These are phyloP conservation scores for Cladosporium oxysporum DNA, from an alignment of 2,329 filamentous ascomycete genomes.

Conservation along the genomic window DNA sequence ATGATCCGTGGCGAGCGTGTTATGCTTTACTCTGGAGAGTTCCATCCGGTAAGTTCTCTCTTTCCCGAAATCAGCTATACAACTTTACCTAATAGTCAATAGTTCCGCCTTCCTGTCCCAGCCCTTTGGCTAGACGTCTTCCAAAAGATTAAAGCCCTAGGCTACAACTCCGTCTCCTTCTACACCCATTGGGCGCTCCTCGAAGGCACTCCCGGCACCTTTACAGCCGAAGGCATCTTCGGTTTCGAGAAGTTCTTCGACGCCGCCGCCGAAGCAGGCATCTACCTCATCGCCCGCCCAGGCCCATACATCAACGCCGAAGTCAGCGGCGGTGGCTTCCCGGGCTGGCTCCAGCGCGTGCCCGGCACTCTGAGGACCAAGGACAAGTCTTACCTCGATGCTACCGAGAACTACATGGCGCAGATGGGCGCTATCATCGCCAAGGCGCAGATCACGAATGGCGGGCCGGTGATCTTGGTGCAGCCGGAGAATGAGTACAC, in stretches of 20 bases:
- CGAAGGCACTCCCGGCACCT: slow-evolving; percentile 71
- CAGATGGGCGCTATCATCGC: slow-evolving; percentile 68
- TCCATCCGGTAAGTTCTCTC: slow-evolving; percentile 56
- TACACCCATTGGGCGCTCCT: slow-evolving; percentile 78
- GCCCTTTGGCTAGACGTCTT: slow-evolving; percentile 71
- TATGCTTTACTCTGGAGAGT: slow-evolving; percentile 72
- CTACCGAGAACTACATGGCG: slow-evolving; percentile 67
- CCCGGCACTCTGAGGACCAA: slow-evolving; percentile 64
- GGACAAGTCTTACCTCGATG: slow-evolving; percentile 61
- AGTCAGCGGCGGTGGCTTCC: slow-evolving; percentile 73
- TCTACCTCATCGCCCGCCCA: slow-evolving; percentile 68
- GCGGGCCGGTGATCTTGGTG: slow-evolving; percentile 74
- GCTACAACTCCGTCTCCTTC: slow-evolving; percentile 78
- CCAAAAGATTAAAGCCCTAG: slow-evolving; percentile 78
- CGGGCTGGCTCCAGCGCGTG: slow-evolving; percentile 75
- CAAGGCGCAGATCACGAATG: slow-evolving; percentile 77
- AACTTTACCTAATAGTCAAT: background rate
- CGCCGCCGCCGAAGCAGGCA: slow-evolving; percentile 69
- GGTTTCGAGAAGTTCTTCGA: slow-evolving; percentile 74
- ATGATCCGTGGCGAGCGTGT: slow-evolving; percentile 69
- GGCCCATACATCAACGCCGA: slow-evolving; percentile 71
- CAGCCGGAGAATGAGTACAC: slow-evolving; percentile 85
- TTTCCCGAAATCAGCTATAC: no score
- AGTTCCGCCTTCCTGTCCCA: slow-evolving; percentile 62
- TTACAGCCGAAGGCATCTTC: slow-evolving; percentile 71